Evolutionary conservation across 2,329 filamentous ascomycete species (phyloP).

Genomic region (Arthrobotrys entomopaga): DNA sequence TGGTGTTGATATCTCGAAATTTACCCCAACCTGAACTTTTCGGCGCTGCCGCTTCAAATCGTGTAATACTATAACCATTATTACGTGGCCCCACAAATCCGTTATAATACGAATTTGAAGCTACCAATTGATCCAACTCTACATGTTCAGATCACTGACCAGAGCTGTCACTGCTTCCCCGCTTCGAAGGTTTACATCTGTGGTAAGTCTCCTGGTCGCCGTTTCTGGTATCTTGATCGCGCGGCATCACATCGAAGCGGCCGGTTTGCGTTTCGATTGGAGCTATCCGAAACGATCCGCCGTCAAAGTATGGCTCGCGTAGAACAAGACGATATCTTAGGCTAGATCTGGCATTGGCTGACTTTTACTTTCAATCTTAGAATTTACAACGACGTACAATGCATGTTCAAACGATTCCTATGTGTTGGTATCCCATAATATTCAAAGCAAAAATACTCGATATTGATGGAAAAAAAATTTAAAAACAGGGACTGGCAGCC

Average conservation of each 20-base stretch:
- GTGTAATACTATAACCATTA: constrained; percentile 1
- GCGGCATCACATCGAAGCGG: not conserved
- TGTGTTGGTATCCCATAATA: constrained; percentile 72
- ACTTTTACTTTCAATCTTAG: constrained; percentile 8
- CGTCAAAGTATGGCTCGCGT: constrained; percentile 13
- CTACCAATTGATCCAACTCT: constrained; percentile 5
- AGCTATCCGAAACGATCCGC: constrained; percentile 8
- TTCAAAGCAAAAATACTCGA: constrained; percentile 10
- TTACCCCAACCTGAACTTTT: constrained; percentile 43
- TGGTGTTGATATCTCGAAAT: constrained; percentile 10
- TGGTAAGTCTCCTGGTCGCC: constrained; percentile 27
- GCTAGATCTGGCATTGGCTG: constrained; percentile 12
- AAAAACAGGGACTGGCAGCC: constrained; percentile 74
- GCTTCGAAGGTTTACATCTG: constrained; percentile 24
- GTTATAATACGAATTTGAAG: too few species aligned
- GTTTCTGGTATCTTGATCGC: constrained; percentile 4
- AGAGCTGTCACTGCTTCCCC: constrained; percentile 28
- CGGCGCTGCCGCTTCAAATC: constrained; percentile 30
- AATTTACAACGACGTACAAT: constrained; percentile 68
- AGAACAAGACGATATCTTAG: not conserved
- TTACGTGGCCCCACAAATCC: constrained; percentile 3
- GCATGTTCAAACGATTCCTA: constrained; percentile 88
- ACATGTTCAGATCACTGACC: constrained; percentile 38
- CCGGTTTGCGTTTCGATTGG: not conserved
- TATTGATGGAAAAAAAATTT: too few species aligned